A percentile compares a stretch with the other conserved stretches of the same genome.
Evolutionary conservation across 2,329 filamentous ascomycete species (phyloP).

Genomic region (Fusarium nodosum): DNA sequence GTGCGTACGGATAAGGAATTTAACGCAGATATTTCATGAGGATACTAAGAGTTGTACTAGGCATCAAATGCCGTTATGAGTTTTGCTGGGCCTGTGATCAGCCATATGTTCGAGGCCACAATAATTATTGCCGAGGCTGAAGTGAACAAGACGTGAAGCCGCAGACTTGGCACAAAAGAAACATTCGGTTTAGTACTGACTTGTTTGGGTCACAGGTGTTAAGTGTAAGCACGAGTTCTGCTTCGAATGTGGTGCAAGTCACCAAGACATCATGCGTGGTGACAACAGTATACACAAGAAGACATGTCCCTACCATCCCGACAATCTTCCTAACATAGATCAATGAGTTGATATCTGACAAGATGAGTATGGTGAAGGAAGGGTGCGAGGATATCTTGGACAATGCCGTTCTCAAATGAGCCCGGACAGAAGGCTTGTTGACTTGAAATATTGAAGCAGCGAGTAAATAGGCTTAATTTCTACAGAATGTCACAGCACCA

Average conservation of each 20-base stretch:
- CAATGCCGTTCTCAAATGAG: neutral
- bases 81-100: slow-evolving; percentile 55
- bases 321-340: slow-evolving; percentile 27
- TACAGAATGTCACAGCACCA: neutral
- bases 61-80: slow-evolving; percentile 53
- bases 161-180: neutral
- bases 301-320: slow-evolving; percentile 51
- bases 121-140: slow-evolving; percentile 40
- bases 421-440: neutral
- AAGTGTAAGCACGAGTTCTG: slow-evolving; percentile 55
- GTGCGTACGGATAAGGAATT: slow-evolving; percentile 29
- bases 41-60: slow-evolving; percentile 46
- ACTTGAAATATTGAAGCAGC: neutral
- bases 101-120: slow-evolving; percentile 43
- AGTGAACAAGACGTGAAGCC: neutral
- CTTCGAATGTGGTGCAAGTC: slow-evolving; percentile 56
- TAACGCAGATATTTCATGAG: neutral
- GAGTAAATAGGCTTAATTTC: neutral
- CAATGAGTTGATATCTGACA: neutral
- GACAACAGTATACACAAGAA: slow-evolving; percentile 54
- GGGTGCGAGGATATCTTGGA: neutral
- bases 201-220: slow-evolving; percentile 48
- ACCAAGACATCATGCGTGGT: slow-evolving; percentile 50
- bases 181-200: slow-evolving; percentile 34
- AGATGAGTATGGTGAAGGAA: neutral